Evolutionary conservation across 2,329 filamentous ascomycete species (phyloP).

Genomic region (Colletotrichum euphorbiae): DNA sequence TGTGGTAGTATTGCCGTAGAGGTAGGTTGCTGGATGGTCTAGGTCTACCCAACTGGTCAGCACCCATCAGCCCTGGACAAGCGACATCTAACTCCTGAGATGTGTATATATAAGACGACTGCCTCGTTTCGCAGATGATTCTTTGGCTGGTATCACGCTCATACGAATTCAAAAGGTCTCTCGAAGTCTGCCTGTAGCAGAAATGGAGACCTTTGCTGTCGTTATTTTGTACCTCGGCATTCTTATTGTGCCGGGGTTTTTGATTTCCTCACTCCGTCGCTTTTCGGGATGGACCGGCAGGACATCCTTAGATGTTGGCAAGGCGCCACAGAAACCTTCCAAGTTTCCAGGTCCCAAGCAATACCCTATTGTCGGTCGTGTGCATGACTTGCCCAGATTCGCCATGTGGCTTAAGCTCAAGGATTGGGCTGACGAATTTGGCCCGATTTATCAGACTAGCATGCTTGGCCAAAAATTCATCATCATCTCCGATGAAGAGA

Average conservation of each 20-base stretch:
- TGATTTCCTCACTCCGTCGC: constrained; percentile 56
- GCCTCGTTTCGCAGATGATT: too few species aligned
- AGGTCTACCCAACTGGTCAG: too few species aligned
- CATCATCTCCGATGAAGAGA: constrained; percentile 60
- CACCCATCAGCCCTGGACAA: too few species aligned
- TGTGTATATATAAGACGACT: too few species aligned
- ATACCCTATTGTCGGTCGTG: constrained; percentile 60
- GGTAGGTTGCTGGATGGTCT: too few species aligned
- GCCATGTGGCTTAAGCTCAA: constrained; percentile 64
- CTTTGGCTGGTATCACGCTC: too few species aligned
- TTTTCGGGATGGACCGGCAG: constrained; percentile 48
- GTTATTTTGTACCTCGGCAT: constrained; percentile 59
- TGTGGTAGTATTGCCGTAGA: too few species aligned
- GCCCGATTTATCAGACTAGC: constrained; percentile 58
- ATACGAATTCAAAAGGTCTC: too few species aligned
- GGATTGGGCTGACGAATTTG: constrained; percentile 57
- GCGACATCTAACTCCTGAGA: too few species aligned
- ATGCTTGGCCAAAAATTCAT: constrained; percentile 55
- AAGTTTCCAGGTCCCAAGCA: constrained; percentile 60
- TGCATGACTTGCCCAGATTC: constrained; percentile 61
- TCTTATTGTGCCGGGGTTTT: constrained; percentile 52
- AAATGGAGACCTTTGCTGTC: constrained; percentile 53
- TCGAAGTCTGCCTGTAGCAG: not conserved
- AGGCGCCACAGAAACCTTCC: constrained; percentile 42
- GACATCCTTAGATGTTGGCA: not conserved